Conservation (phyloP, 805 yeast genomes). For the Metschnikowia picachoensis region DNA sequence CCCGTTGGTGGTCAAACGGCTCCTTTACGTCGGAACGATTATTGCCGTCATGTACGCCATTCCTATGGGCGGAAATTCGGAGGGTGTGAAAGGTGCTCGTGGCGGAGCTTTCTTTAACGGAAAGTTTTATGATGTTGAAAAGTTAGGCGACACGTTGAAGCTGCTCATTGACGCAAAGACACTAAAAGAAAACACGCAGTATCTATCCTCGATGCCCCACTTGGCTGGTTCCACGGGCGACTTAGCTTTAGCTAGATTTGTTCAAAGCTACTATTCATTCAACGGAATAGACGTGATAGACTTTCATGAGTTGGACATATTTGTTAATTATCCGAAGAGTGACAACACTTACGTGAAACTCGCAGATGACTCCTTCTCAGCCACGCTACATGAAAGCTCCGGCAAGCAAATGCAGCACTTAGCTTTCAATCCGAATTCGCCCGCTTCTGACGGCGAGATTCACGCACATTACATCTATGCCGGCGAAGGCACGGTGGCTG, state of each 20-base stretch:
- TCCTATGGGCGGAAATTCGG: constrained; percentile 50
- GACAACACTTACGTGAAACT: constrained; percentile 27
- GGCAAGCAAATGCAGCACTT: constrained; percentile 31
- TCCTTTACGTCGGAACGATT: constrained; percentile 65
- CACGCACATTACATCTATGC: constrained; percentile 56
- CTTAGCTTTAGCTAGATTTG: constrained; percentile 61
- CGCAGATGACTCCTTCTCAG: constrained; percentile 34
- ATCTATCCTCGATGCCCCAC: constrained; percentile 78
- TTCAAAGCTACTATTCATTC: constrained; percentile 54
- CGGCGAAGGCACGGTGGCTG: constrained; percentile 60
- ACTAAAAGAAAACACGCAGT: constrained; percentile 65
- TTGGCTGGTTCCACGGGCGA: constrained; percentile 88
- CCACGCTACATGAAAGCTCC: constrained; percentile 34
- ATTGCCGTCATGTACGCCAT: constrained; percentile 55
- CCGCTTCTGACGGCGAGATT: constrained; percentile 48
- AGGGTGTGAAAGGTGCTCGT: constrained; percentile 35
- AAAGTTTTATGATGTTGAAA: constrained; percentile 58
- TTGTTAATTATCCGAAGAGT: constrained; percentile 59
- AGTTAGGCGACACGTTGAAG: constrained; percentile 47
- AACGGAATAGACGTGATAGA: constrained; percentile 54
- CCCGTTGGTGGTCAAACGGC: constrained; percentile 76
- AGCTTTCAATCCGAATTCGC: constrained; percentile 69
- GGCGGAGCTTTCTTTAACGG: constrained; percentile 46
- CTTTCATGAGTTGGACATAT: constrained; percentile 49
- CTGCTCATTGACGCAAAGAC: constrained; percentile 49